Base-by-base conservation (phyloP, 2,329 filamentous ascomycete genomes). In the Scedosporium dehoogii region DNA sequence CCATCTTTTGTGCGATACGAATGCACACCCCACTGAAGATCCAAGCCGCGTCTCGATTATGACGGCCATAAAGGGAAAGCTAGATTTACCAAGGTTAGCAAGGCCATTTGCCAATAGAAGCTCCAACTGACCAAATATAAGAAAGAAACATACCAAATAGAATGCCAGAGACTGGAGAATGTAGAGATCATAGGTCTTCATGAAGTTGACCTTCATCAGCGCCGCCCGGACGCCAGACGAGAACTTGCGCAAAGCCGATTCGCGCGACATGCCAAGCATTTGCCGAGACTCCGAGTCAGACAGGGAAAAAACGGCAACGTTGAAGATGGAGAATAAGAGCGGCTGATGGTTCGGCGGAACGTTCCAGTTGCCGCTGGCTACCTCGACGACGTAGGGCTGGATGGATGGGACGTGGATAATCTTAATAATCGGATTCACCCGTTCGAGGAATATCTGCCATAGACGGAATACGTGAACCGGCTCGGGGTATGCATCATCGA, bases 351-450 rank as follows among this genome's bases (percentile, higher is more conserved):
- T 83, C 48, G 81, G 78, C 0, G 81, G 80, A 1, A 90, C 73
- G 51, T 77, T 79, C 12, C 76, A 74, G 21, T 86, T 75, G 64
- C 84, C 80, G 16, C 79, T 79, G 1, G 81, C 82, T 2, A 86
- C 86, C 63, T 89, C 82, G 44, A 88, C 79, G 6, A 92, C 76
- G 56, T 82, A 80, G 2, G 82, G 80, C 68, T 91, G 86, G 3
- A 91, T 72, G 0, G 85, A 85, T 0, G 89, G 89, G 1, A 87
- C 81, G 69, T 93, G 90, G 25, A 91, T 85, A 56, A 84, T 75
- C 70, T 92, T 92, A 66, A 85, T 84, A 56, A 91, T 71, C 0
- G 89, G 89, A 68, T 92, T 89, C 62, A 92, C 85, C 64, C 90
- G 86, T 58, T 90, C 85, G 5, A 91, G 75, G 66, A 87, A 92